Evolutionary conservation across 306 rosid genomes (phyloP), one percentile per base, ranked within the genome.

Genomic region (Argentina anserina): DNA sequence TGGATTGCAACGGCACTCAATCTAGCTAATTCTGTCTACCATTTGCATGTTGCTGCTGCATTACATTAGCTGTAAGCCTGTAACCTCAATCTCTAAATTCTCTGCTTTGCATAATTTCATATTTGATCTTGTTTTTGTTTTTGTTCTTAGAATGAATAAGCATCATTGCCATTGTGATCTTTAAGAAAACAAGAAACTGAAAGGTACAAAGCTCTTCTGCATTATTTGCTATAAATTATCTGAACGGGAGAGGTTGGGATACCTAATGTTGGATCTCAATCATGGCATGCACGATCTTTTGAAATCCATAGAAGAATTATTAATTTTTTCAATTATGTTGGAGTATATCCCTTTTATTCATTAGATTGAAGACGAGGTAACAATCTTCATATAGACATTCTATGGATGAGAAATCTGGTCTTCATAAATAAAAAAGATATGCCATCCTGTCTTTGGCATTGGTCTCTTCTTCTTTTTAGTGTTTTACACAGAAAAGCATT

Each of bases 221-320:
- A 71, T 55, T 55, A 71, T 28, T 15, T 11, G 56, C 67, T 61
- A 17, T 18, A 28, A 18, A 41, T 28, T 71, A 56, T 37, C n/a
- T 20, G 7, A 39, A 37, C 13, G 50, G 64, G 25, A 28, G 65
- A 28, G 18, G n/a, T 37, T 9, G 75, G 17, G 75, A 71, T 47
- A 41, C 75, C 68, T 37, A 20, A 20, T 63, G 46, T 39, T 64
- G 34, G 31, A 62, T 71, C 41, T 56, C 75, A 71, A 58, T 71
- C 67, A 58, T 71, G 75, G 47, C 40, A 46, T 26, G 42, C 75
- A 71, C 67, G 67, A 55, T 56, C 55, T 41, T 56, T 26, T 39
- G 75, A 71, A 70, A 55, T 71, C 52, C 41, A 7, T 67, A 67
- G 28, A 21, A 65, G 18, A 23, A 61, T 8, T n/a, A 33, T 31